A percentile compares a stretch with the other conserved stretches of the same genome.
These are phyloP conservation scores for Teratosphaeria destructans DNA, from an alignment of 2,329 filamentous ascomycete species.

Conservation along the genomic window DNA sequence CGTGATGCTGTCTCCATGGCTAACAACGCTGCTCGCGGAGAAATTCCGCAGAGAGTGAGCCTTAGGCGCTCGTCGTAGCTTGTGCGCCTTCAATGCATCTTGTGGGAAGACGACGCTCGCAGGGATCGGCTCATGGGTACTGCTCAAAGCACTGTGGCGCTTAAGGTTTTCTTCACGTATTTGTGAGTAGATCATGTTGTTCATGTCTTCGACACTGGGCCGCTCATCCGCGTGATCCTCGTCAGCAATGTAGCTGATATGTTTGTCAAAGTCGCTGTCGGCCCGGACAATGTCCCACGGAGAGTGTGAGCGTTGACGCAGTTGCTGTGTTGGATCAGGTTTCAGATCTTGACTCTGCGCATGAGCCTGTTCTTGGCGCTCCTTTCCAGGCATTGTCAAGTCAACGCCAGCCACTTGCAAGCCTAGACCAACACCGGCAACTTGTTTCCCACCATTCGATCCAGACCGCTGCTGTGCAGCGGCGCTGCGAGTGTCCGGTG, in stretches of 20 bases:
- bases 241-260: conserved; percentile 6
- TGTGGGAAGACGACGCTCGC: conserved; percentile 10
- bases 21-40: conserved; percentile 6
- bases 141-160: conserved; percentile 16
- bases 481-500: not conserved
- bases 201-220: conserved; percentile 7
- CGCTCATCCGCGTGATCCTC: conserved; percentile 1
- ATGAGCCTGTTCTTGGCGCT: not conserved
- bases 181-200: conserved; percentile 10
- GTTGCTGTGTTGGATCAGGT: not conserved
- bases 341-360: not conserved
- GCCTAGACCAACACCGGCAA: not conserved
- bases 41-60: conserved; percentile 16
- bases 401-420: not conserved
- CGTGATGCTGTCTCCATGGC: conserved; percentile 8
- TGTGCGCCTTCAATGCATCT: conserved; percentile 7
- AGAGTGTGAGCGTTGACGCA: conserved; percentile 2
- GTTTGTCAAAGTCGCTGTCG: conserved; percentile 3
- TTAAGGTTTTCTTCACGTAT: conserved; percentile 21
- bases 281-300: conserved; percentile 1
- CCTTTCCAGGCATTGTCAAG: not conserved
- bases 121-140: conserved; percentile 7
- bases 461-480: not conserved
- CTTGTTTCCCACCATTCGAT: not conserved
- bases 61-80: conserved; percentile 15